Percentiles rank a stretch among this genome's conserved stretches.
These are phyloP conservation scores for Mortierella sp. DNA, from an alignment of 371 early-diverging fungal genomes.

Conservation along the genomic window DNA sequence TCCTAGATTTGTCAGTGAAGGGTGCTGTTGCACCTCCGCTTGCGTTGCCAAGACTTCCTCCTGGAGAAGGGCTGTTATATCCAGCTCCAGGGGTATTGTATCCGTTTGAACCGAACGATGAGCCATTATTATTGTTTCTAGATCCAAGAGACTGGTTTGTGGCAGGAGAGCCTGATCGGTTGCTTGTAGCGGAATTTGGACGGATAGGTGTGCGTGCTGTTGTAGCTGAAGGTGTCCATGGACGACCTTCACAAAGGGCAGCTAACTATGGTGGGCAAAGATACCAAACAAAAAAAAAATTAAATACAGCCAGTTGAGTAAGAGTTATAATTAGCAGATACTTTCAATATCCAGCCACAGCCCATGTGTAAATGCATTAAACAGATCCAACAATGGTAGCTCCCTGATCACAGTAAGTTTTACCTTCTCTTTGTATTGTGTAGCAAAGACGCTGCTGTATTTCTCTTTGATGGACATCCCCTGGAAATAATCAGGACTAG, in stretches of 20 bases:
- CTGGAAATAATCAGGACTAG: constrained; percentile 85
- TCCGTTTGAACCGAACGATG: constrained; percentile 27
- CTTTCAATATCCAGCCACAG: background rate
- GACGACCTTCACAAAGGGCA: constrained; percentile 64
- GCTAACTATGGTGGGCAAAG: constrained; percentile 39
- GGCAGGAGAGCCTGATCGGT: constrained; percentile 51
- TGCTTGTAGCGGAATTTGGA: constrained; percentile 46
- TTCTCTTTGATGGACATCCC: constrained; percentile 87
- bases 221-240: constrained; percentile 69
- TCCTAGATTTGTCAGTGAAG: constrained; percentile 65
- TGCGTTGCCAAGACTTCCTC: constrained; percentile 26
- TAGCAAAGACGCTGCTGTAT: constrained; percentile 89
- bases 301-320: background rate
- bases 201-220: constrained; percentile 42
- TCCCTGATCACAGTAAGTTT: background rate
- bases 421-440: constrained; percentile 92
- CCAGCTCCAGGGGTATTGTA: constrained; percentile 37
- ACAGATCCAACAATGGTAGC: background rate
- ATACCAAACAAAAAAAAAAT: background rate
- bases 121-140: constrained; percentile 23
- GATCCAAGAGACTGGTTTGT: constrained; percentile 12
- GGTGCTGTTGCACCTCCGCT: constrained; percentile 18
- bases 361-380: background rate
- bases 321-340: background rate
- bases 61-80: constrained; percentile 46